These are phyloP conservation scores for Fusarium sp. DNA, from an alignment of 2,329 filamentous ascomycete genomes.

Conservation along the genomic window DNA sequence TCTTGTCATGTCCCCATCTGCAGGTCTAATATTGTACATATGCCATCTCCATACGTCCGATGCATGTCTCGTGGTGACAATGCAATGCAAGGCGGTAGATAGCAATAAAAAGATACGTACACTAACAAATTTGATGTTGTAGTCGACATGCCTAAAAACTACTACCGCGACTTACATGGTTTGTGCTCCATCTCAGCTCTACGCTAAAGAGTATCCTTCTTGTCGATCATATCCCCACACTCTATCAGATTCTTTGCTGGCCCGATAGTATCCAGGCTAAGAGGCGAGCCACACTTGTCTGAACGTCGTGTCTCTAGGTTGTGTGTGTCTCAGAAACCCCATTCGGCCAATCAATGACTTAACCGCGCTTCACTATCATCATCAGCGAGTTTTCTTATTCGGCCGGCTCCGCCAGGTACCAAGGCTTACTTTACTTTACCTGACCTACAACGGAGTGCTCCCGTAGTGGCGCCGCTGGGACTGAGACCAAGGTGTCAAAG, in stretches of 20 bases:
- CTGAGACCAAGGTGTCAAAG: neutral
- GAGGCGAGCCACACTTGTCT: conserved; percentile 1
- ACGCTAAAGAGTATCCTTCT: conserved; percentile 23
- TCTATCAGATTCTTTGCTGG: conserved; percentile 3
- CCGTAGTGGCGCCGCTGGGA: conserved; percentile 21
- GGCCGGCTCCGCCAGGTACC: conserved; percentile 42
- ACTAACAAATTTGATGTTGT: conserved; percentile 1
- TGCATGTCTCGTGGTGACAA: conserved; percentile 25
- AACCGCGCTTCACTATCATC: conserved; percentile 15
- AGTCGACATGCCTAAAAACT: conserved; percentile 16
- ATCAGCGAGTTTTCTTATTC: conserved; percentile 9
- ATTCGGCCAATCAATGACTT: conserved; percentile 22
- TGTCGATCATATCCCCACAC: conserved; percentile 33
- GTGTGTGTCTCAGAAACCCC: conserved; percentile 1
- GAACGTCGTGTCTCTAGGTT: conserved; percentile 13
- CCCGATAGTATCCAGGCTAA: conserved; percentile 4
- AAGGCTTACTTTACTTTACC: neutral
- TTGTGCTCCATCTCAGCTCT: conserved; percentile 8
- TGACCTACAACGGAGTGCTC: conserved; percentile 6
- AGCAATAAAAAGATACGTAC: neutral
- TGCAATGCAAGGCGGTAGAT: neutral
- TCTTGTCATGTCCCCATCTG: neutral
- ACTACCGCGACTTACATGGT: conserved; percentile 13
- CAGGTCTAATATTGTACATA: conserved; percentile 1
- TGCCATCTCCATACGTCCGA: conserved; percentile 9